Conservation (phyloP, 495 filamentous ascomycete species). For the Penicillium soppii region DNA sequence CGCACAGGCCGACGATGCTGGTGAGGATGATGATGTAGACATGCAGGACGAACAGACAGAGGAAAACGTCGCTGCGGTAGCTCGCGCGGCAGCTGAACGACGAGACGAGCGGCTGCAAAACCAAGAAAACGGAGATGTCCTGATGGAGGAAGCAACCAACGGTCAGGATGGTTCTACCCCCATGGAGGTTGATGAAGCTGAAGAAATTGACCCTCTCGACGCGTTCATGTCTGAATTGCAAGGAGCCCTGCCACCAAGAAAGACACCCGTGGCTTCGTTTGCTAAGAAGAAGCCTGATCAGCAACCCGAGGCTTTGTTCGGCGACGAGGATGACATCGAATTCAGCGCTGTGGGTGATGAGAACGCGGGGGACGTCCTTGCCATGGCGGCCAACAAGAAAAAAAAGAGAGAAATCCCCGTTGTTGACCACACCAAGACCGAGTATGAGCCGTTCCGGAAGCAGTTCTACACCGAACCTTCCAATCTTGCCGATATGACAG, state of each 20-base stretch:
- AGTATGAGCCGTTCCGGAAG: constrained; percentile 85
- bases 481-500: constrained; percentile 80
- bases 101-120: constrained; percentile 67
- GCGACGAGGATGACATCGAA: constrained; percentile 76
- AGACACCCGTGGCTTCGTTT: constrained; percentile 40
- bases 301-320: constrained; percentile 81
- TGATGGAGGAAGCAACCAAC: constrained; percentile 49
- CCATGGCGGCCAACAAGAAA: constrained; percentile 76
- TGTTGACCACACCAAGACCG: constrained; percentile 79
- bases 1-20: constrained; percentile 52
- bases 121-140: constrained; percentile 43
- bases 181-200: constrained; percentile 53
- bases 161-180: constrained; percentile 18
- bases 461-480: constrained; percentile 90
- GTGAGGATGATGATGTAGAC: constrained; percentile 72
- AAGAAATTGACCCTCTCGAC: constrained; percentile 89
- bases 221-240: constrained; percentile 88
- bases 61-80: constrained; percentile 82
- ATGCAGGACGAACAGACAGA: constrained; percentile 77
- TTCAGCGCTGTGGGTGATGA: constrained; percentile 67
- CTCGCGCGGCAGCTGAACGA: constrained; percentile 74
- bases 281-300: constrained; percentile 46
- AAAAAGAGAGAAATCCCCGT: constrained; percentile 96
- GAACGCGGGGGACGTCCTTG: constrained; percentile 80
- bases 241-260: constrained; percentile 47